These are phyloP conservation scores for Venturia effusa DNA, from an alignment of 2,329 filamentous ascomycete species.

Conservation along the genomic window DNA sequence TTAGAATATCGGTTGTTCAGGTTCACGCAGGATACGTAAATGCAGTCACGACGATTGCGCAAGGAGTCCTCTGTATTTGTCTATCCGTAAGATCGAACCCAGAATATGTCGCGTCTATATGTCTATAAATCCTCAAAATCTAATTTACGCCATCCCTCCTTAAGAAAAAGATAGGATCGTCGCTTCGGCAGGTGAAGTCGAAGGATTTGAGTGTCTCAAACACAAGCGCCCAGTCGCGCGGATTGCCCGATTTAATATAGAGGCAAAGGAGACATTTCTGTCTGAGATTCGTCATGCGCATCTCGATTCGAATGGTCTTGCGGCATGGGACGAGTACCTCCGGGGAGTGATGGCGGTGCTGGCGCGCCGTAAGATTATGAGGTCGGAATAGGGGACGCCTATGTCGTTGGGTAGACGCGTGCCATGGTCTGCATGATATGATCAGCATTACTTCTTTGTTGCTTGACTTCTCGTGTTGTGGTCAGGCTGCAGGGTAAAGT, in stretches of 20 bases:
- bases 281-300: background rate
- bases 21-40: background rate
- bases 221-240: background rate
- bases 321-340: background rate
- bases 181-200: background rate
- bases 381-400: background rate
- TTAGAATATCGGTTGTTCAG: too few relatives aligned
- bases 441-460: background rate
- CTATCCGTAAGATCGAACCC: background rate
- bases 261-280: background rate
- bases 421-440: background rate
- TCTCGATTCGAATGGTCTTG: background rate
- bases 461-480: background rate
- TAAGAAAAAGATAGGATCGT: background rate
- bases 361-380: background rate
- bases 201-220: background rate
- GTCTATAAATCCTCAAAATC: background rate
- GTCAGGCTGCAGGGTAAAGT: too few relatives aligned
- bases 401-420: background rate
- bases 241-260: background rate
- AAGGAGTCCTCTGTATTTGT: background rate
- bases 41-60: background rate
- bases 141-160: background rate
- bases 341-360: background rate
- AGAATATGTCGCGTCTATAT: background rate